A percentile compares a stretch with the other conserved stretches of the same genome.
Conservation (phyloP, 441 rosid species). For the Heliophila coronopifolia region DNA sequence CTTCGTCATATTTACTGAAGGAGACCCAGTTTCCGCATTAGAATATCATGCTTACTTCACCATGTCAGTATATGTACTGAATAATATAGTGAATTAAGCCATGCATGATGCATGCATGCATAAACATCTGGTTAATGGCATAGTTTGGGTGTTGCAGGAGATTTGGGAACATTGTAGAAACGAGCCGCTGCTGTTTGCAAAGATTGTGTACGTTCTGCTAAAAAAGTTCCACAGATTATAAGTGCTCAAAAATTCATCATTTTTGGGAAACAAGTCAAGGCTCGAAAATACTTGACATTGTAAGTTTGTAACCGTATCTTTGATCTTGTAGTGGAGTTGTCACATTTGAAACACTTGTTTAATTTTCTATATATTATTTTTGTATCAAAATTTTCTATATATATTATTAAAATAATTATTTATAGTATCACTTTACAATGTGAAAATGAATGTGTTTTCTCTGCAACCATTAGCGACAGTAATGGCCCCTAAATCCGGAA, state of each 20-base stretch:
- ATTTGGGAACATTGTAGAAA: slow-evolving; percentile 46
- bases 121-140: no score
- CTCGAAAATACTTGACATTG: no score
- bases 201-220: slow-evolving; percentile 37
- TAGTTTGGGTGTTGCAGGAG: slow-evolving; percentile 35
- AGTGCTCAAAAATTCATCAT: slow-evolving; percentile 47
- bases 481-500: no score
- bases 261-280: slow-evolving; percentile 72
- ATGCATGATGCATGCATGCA: no score
- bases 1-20: slow-evolving; percentile 71
- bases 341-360: no score
- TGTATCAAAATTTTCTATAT: no score
- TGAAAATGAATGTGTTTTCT: not conserved
- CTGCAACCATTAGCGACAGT: no score
- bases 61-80: slow-evolving; percentile 35
- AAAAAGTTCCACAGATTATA: slow-evolving; percentile 29
- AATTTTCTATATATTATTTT: no score
- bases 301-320: no score
- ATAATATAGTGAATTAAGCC: not conserved
- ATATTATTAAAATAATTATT: no score
- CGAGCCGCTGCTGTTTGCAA: slow-evolving; percentile 57
- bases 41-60: slow-evolving; percentile 51
- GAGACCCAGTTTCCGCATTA: slow-evolving; percentile 47
- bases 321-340: no score
- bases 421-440: slow-evolving; percentile 19